Base-by-base conservation (phyloP, 495 filamentous ascomycete species). In the Cercophora scortea region DNA sequence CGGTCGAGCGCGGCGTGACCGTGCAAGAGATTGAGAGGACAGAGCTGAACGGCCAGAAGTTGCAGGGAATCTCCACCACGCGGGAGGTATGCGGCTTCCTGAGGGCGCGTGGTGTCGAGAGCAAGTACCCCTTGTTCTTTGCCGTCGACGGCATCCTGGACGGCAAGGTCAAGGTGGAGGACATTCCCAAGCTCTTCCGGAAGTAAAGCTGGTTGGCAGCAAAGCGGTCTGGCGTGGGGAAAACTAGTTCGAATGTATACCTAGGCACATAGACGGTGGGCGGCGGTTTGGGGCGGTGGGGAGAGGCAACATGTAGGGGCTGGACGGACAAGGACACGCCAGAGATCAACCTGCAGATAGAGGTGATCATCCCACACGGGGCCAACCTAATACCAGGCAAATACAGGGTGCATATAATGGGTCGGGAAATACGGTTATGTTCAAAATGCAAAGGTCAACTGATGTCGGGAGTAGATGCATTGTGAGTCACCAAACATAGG, bases 1-100 rank as follows among this genome's bases (percentile, higher is more conserved):
- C 85, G 12, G 79, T 95, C 32, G 79, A 93, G 79, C 79, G 84
- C 58, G 84, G 85, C 38, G 78, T 88, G 51, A 78, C 80, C 39
- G 86, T 99, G 42, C 83, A 85, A 52, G 88, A 96, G 72, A 79
- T 99, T 52, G 94, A 97, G 79, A 77, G 80, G 63, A 77, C 78
- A 40, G 90, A 95, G 69, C 76, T 99, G 54, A 99, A 99, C 65
- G 94, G 94, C 34, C 94, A 99, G 78, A 96, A 90, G 73, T 71
- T 99, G 57, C 94, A 97, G 68, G 94, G 94, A 15, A 96, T 88
- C 6, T 83, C 84, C 61, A 99, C 94, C 36, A 88, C 93, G 16
- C 79, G 80, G 44, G 94, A 99, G 65, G 91, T 99, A 15, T 86
- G 92, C 72, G 78, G 71, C 42, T 96, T 96, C 68, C 68, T 99